Evolutionary conservation across 352 stramenopile species (phyloP).

Genomic region (Blastocystis sp.): DNA sequence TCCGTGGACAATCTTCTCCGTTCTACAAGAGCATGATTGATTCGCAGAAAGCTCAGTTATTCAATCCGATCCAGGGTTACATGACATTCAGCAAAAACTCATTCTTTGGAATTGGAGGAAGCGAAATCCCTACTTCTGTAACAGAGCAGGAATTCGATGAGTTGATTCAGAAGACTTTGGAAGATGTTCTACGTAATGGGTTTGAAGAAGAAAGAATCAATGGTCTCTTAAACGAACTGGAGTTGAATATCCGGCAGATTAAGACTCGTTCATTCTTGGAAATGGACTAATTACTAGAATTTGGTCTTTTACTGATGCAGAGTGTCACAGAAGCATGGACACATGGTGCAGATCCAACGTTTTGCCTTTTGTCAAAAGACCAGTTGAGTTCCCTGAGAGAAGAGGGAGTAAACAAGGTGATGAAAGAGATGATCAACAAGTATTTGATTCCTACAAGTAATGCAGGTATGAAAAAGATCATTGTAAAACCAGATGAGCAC

Average conservation of each 20-base stretch:
- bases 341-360: neutral
- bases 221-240: conserved; percentile 29
- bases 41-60: neutral
- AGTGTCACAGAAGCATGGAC: conserved; percentile 39
- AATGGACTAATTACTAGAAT: neutral
- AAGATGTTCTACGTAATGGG: conserved; percentile 2
- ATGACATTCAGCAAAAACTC: conserved; percentile 51
- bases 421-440: conserved; percentile 51
- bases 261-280: neutral
- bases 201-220: conserved; percentile 37
- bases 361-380: conserved; percentile 18
- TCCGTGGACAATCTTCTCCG: neutral
- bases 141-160: neutral
- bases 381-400: conserved; percentile 4
- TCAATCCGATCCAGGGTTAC: conserved; percentile 33
- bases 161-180: conserved; percentile 16
- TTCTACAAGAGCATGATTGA: conserved; percentile 50
- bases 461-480: neutral
- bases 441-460: neutral
- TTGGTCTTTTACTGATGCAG: conserved; percentile 40
- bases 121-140: neutral
- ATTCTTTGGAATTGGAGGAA: conserved; percentile 14
- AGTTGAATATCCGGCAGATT: conserved; percentile 11
- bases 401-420: conserved; percentile 40
- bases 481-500: neutral